Evolutionary conservation across 1,284 basidiomycete genomes (phyloP).

Genomic region (Malassezia slooffiae): DNA sequence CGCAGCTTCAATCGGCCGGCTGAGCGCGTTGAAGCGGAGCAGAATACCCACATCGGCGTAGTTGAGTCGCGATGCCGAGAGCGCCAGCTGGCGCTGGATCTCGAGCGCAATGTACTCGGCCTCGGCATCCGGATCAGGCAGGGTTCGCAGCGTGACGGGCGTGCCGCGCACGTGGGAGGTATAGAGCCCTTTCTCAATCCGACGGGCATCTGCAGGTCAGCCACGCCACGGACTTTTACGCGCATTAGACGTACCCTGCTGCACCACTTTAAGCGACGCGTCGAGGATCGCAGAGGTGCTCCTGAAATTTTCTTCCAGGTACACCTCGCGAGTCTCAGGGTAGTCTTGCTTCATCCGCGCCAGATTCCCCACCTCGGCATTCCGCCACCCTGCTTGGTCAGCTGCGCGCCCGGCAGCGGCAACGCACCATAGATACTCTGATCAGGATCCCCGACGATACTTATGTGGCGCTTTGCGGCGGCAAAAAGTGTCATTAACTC

Average conservation of each 20-base stretch:
- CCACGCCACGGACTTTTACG: no score
- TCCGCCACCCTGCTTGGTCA: slow-evolving; percentile 72
- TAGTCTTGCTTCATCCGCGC: slow-evolving; percentile 34
- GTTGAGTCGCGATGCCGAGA: slow-evolving; percentile 57
- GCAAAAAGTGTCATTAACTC: slow-evolving; percentile 59
- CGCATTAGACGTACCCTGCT: slow-evolving; percentile 70
- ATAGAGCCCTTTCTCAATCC: slow-evolving; percentile 65
- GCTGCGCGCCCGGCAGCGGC: slow-evolving; percentile 8
- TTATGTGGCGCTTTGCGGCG: slow-evolving; percentile 49
- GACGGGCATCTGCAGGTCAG: no score
- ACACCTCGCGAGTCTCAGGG: slow-evolving; percentile 53
- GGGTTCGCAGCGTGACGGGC: slow-evolving; percentile 46
- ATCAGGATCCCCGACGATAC: slow-evolving; percentile 83
- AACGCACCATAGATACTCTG: slow-evolving; percentile 63
- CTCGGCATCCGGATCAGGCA: slow-evolving; percentile 23
- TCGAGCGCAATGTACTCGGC: slow-evolving; percentile 57
- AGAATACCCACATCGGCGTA: slow-evolving; percentile 51
- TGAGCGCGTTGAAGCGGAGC: slow-evolving; percentile 66
- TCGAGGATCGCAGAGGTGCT: slow-evolving; percentile 68
- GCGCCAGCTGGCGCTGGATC: slow-evolving; percentile 55
- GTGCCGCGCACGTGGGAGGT: slow-evolving; percentile 60
- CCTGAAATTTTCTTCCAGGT: slow-evolving; percentile 77
- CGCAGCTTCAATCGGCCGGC: slow-evolving; percentile 64
- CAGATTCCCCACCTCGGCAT: slow-evolving; percentile 52
- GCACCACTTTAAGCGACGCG: slow-evolving; percentile 65